A percentile compares a stretch with the other conserved stretches of the same genome.
phyloP scores from a whole-genome alignment of 78 protist species.

The Bodo saltans region DNA sequence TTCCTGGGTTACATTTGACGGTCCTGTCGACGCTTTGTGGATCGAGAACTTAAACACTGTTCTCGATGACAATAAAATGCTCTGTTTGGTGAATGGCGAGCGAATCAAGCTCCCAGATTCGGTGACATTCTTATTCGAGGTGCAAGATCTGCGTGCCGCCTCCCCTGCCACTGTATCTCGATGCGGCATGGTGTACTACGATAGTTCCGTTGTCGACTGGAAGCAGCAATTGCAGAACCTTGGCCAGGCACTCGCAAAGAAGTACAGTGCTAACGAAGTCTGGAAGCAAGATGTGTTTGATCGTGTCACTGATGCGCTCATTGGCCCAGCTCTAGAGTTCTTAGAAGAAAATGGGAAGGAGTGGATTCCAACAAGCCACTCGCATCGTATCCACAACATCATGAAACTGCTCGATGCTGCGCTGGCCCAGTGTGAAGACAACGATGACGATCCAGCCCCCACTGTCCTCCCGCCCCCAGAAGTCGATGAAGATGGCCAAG shows the following conservation, averaged over 20 bases:
- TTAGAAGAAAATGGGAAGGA: no score
- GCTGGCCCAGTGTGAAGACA: neutral
- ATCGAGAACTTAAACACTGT: constrained; percentile 79
- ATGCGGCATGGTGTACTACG: constrained; percentile 65
- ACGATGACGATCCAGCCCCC: neutral
- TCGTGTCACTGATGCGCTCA: neutral
- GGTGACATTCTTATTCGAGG: constrained; percentile 81
- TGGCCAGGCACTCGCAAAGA: neutral
- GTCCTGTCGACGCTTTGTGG: constrained; percentile 79
- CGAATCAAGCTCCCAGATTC: constrained; percentile 65
- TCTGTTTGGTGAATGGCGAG: constrained; percentile 79
- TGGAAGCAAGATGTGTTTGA: neutral
- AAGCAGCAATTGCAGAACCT: neutral
- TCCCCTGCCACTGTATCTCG: constrained; percentile 85
- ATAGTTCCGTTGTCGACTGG: constrained; percentile 45
- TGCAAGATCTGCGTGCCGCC: constrained; percentile 62
- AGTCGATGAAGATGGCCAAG: neutral
- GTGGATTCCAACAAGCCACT: constrained; percentile 15
- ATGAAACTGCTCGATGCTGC: constrained; percentile 44
- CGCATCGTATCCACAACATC: neutral
- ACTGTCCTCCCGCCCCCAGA: neutral
- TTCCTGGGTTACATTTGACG: constrained; percentile 75
- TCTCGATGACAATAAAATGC: constrained; percentile 79
- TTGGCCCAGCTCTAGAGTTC: neutral
- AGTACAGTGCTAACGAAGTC: neutral